Evolutionary conservation across 78 protist genomes (phyloP).

Genomic region (Creolimax fragrantissima): DNA sequence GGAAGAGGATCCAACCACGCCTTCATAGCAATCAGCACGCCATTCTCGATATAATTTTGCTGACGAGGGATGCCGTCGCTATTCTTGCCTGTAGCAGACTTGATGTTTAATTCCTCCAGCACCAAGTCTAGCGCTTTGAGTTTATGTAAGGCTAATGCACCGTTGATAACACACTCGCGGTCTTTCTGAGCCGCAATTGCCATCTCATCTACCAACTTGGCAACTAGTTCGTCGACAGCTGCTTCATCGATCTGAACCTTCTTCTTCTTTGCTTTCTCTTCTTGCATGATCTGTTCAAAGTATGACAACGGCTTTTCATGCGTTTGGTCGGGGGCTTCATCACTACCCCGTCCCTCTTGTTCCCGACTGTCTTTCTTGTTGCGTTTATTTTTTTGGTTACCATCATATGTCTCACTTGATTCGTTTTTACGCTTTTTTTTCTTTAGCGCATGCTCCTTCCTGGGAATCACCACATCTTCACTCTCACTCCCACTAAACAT

Average conservation of each 20-base stretch:
- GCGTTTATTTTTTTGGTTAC: no score
- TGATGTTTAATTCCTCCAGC: not conserved
- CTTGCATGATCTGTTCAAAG: not conserved
- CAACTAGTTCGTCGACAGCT: not conserved
- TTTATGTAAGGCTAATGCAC: not conserved
- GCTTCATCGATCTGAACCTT: not conserved
- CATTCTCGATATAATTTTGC: not conserved
- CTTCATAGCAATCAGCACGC: not conserved
- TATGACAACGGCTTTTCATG: not conserved
- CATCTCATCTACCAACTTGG: not conserved
- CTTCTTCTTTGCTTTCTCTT: not conserved
- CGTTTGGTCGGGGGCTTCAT: no score
- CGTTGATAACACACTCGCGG: not conserved
- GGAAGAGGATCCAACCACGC: not conserved
- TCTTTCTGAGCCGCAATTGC: not conserved
- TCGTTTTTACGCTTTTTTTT: no score
- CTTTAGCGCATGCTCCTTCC: no score
- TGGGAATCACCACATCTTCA: no score
- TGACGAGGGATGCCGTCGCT: not conserved
- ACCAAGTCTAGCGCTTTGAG: not conserved
- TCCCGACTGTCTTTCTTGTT: no score
- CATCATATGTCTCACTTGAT: no score
- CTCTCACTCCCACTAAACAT: no score
- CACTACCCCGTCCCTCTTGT: no score
- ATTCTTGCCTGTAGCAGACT: not conserved